Base-by-base conservation (phyloP, 345 rosid genomes). In the Alliaria petiolata region DNA sequence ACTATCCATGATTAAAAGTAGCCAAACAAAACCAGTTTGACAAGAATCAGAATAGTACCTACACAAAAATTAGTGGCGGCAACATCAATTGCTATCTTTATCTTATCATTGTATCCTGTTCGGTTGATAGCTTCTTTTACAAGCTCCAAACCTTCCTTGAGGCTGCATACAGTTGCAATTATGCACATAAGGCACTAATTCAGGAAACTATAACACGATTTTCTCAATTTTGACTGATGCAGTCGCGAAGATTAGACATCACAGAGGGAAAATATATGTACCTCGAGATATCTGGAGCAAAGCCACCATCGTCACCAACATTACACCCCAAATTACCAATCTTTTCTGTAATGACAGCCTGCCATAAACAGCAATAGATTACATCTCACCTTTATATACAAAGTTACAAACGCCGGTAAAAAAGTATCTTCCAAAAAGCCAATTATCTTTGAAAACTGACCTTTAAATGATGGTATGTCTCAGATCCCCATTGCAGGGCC, bases 401-500 rank as follows among this genome's bases (percentile, higher is more conserved):
- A 31, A 72, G 5, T 50, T 9, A 26, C 45, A 39, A 40, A 38
- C 67, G 56, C 19, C 47, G 15, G 47, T 8, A 44, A 17, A 28
- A 31, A 63, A 51, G 26, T 45, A 58, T 59, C 58, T 73, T 51
- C 42, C 28, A 77, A 52, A 62, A 59, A 40, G 43, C 57, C 59
- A 25, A 57, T 40, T 55, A 62, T 69, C 70, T 9, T 4, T 59
- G 53, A 12, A 70, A 75, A 74, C 62, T 60, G 79, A 95, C 99
- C 98, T 95, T 95, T 66, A 95, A 85, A 78, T 95, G 99, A 78
- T 88, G 92, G 81, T 88, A 95, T 46, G 93, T 86, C 82, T 95
- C 99, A 52, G 99, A 79, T 75, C 98, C 99, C 93, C 93, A 89
- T 73, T 84, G 95, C 72, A 95, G 75, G 46, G 99, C 99, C 84